A percentile compares a stretch with the other conserved stretches of the same genome.
Evolutionary conservation across 805 yeast species (phyloP).

Genomic region (Yarrowia yakushimensis): DNA sequence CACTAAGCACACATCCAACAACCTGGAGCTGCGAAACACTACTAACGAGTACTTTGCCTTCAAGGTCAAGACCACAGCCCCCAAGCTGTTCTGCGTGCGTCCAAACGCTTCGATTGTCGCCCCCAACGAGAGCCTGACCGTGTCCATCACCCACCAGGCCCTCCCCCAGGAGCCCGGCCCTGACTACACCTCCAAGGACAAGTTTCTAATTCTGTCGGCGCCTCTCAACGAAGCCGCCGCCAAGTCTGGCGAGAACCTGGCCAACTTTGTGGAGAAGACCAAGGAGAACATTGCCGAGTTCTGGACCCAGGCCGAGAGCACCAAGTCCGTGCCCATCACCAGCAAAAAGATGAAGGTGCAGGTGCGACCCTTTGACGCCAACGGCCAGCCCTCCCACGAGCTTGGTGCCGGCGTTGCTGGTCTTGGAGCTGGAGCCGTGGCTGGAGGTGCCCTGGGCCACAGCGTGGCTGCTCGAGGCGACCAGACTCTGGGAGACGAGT

Average conservation of each 20-base stretch:
- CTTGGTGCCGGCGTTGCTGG: slow-evolving; percentile 30
- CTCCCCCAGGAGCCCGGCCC: slow-evolving; percentile 67
- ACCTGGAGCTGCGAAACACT: slow-evolving; percentile 54
- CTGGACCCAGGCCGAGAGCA: slow-evolving; percentile 32
- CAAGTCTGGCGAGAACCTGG: slow-evolving; percentile 3
- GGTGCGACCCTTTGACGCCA: slow-evolving; percentile 23
- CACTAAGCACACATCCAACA: slow-evolving; percentile 65
- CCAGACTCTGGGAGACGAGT: slow-evolving; percentile 27
- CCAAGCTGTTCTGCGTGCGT: slow-evolving; percentile 89
- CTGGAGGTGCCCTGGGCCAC: slow-evolving; percentile 33
- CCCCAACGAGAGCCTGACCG: slow-evolving; percentile 70
- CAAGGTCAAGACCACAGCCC: slow-evolving; percentile 98
- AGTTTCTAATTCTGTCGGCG: slow-evolving; percentile 82
- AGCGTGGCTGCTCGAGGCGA: slow-evolving; percentile 18
- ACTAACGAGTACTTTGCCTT: slow-evolving; percentile 66
- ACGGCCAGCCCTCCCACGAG: slow-evolving; percentile 42
- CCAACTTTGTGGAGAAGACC: slow-evolving; percentile 12
- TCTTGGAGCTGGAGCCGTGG: slow-evolving; percentile 33
- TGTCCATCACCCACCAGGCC: slow-evolving; percentile 81
- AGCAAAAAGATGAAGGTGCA: slow-evolving; percentile 64
- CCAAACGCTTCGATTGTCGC: slow-evolving; percentile 83
- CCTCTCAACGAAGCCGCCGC: slow-evolving; percentile 41
- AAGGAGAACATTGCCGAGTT: slow-evolving; percentile 24
- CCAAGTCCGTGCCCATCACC: slow-evolving; percentile 38
- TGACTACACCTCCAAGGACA: slow-evolving; percentile 81